Percentiles rank a stretch among this genome's conserved stretches.
These are phyloP conservation scores for Botrytis fragariae DNA, from an alignment of 2,329 filamentous ascomycete species.

Conservation along the genomic window DNA sequence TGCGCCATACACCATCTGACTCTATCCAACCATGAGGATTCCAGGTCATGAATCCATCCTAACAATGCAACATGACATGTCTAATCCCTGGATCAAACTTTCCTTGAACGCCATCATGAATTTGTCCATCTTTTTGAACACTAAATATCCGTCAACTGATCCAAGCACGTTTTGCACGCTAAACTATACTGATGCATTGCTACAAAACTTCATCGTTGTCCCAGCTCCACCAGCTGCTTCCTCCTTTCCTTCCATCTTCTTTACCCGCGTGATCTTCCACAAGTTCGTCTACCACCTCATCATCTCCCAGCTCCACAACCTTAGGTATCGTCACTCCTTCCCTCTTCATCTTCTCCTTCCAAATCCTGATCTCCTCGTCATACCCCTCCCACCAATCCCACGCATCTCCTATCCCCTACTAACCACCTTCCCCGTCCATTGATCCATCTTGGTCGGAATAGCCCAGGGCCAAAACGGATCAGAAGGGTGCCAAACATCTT, in stretches of 20 bases:
- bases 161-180: not conserved
- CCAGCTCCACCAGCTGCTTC: slow-evolving; percentile 13
- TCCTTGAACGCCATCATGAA: not conserved
- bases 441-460: slow-evolving; percentile 60
- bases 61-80: not conserved
- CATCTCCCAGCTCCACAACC: not conserved
- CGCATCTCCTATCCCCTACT: slow-evolving; percentile 17
- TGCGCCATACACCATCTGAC: not conserved
- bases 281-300: slow-evolving; percentile 2
- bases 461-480: slow-evolving; percentile 61
- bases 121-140: slow-evolving; percentile 7
- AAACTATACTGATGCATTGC: not conserved
- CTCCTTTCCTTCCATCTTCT: not conserved
- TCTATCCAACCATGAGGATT: not conserved
- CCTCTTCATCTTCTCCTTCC: slow-evolving; percentile 2
- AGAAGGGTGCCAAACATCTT: slow-evolving; percentile 49
- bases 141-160: not conserved
- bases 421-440: slow-evolving; percentile 47
- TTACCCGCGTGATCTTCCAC: not conserved
- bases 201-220: slow-evolving; percentile 3
- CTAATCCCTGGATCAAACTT: not conserved
- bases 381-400: slow-evolving; percentile 14
- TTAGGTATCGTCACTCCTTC: not conserved
- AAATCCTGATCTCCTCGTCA: slow-evolving; percentile 1
- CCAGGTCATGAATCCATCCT: not conserved